phyloP scores from a whole-genome alignment of 2,329 filamentous ascomycete species.

The Canariomyces notabilis region DNA sequence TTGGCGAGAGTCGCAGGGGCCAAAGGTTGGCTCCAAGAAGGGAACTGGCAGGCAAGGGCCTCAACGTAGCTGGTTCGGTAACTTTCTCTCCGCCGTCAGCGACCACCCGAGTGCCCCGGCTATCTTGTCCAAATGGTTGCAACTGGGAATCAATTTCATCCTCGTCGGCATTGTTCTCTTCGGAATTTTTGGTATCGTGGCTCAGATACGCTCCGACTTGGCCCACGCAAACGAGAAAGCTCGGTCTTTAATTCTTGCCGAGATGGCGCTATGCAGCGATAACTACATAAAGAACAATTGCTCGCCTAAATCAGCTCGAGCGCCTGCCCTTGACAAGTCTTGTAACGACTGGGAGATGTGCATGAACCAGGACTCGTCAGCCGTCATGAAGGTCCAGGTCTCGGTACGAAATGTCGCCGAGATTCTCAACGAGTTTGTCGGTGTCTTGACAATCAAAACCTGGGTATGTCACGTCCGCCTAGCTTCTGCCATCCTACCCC shows the following conservation, averaged over 20 bases:
- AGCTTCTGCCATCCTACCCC: slow-evolving; percentile 15
- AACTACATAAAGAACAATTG: slow-evolving; percentile 76
- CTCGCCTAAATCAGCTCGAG: slow-evolving; percentile 52
- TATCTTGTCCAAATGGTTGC: slow-evolving; percentile 55
- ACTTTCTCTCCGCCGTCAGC: slow-evolving; percentile 47
- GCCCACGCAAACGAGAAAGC: slow-evolving; percentile 64
- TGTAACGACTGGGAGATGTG: slow-evolving; percentile 83
- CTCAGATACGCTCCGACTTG: slow-evolving; percentile 70
- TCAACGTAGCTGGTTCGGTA: slow-evolving; percentile 34
- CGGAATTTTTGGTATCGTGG: slow-evolving; percentile 63
- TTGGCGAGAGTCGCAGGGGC: slow-evolving; percentile 24
- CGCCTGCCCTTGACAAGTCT: slow-evolving; percentile 66
- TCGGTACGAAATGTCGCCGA: slow-evolving; percentile 84
- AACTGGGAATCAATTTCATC: slow-evolving; percentile 59
- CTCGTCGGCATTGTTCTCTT: slow-evolving; percentile 52
- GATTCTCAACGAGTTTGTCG: slow-evolving; percentile 91
- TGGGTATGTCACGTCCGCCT: slow-evolving; percentile 41
- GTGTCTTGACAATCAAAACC: slow-evolving; percentile 80
- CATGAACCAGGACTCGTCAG: slow-evolving; percentile 77
- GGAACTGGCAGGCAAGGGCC: slow-evolving; percentile 16
- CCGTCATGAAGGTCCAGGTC: slow-evolving; percentile 72
- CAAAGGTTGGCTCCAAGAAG: slow-evolving; percentile 25
- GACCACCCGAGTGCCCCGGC: slow-evolving; percentile 55
- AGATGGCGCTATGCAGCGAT: slow-evolving; percentile 68
- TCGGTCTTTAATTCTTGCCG: slow-evolving; percentile 62